These are phyloP conservation scores for Talaromyces sp. DNA, from an alignment of 2,329 filamentous ascomycete genomes.

Conservation along the genomic window DNA sequence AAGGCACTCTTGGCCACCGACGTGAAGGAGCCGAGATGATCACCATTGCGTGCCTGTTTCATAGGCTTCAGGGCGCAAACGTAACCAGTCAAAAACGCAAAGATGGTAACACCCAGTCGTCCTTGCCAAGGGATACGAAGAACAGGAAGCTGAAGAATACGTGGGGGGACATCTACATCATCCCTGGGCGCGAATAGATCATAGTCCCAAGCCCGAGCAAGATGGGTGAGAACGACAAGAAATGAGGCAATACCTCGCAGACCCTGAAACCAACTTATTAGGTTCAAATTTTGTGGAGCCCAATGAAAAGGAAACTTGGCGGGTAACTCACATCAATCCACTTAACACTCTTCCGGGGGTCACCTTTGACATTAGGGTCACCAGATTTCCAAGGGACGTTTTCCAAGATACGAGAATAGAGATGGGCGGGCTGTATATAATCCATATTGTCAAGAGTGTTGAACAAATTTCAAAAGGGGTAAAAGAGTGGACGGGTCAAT, in stretches of 20 bases:
- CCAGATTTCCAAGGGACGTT: constrained; percentile 26
- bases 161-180: constrained; percentile 44
- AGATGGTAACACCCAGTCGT: constrained; percentile 59
- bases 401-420: constrained; percentile 25
- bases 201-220: constrained; percentile 56
- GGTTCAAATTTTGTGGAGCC: background rate
- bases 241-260: constrained; percentile 58
- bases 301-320: background rate
- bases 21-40: constrained; percentile 49
- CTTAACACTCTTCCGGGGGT: constrained; percentile 21
- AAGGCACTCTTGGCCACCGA: constrained; percentile 58
- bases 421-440: constrained; percentile 20
- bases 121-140: constrained; percentile 58
- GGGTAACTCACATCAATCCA: constrained; percentile 18
- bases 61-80: constrained; percentile 60
- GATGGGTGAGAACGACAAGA: constrained; percentile 56
- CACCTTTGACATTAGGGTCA: constrained; percentile 17
- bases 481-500: constrained; percentile 7
- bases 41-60: constrained; percentile 53
- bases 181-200: constrained; percentile 54
- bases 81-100: constrained; percentile 59
- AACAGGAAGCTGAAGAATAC: constrained; percentile 55
- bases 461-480: background rate
- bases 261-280: constrained; percentile 38
- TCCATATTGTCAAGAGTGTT: constrained; percentile 15